phyloP scores from a whole-genome alignment of 345 rosid genomes.

The Carallia pectinifolia region DNA sequence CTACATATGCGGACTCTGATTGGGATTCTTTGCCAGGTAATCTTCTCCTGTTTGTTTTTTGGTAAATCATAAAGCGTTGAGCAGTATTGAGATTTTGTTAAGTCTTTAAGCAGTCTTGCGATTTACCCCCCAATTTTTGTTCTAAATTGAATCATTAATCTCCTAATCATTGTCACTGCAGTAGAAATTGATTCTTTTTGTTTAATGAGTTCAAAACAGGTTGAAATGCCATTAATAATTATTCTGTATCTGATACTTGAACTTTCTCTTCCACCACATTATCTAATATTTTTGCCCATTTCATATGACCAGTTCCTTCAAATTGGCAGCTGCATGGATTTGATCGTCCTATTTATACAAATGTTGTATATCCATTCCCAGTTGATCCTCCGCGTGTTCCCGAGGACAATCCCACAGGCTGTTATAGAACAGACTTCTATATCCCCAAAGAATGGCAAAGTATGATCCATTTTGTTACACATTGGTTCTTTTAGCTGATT shows the following conservation, averaged over 20 bases:
- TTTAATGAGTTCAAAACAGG: neutral
- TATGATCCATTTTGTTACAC: constrained; percentile 30
- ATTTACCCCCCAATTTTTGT: neutral
- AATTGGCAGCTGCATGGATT: constrained; percentile 98
- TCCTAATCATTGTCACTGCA: neutral
- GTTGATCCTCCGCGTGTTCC: constrained; percentile 82
- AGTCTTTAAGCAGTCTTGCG: too few relatives aligned
- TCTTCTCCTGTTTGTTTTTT: constrained; percentile 5
- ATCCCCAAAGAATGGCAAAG: constrained; percentile 87
- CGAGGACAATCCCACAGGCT: constrained; percentile 85
- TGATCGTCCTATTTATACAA: constrained; percentile 90
- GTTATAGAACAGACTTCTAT: constrained; percentile 80
- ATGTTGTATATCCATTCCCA: constrained; percentile 69
- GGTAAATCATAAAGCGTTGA: neutral
- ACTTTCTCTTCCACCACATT: neutral
- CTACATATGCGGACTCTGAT: constrained; percentile 59
- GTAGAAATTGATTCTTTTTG: neutral
- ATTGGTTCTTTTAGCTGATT: constrained; percentile 5
- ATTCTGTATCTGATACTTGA: neutral
- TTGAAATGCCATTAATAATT: neutral
- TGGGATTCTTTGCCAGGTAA: constrained; percentile 83
- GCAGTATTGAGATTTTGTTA: constrained; percentile 1
- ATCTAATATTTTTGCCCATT: constrained; percentile 22
- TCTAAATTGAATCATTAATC: neutral
- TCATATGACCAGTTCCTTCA: constrained; percentile 80